Evolutionary conservation across 208 protist genomes (phyloP).

Genomic region (Trypanosoma brucei): DNA sequence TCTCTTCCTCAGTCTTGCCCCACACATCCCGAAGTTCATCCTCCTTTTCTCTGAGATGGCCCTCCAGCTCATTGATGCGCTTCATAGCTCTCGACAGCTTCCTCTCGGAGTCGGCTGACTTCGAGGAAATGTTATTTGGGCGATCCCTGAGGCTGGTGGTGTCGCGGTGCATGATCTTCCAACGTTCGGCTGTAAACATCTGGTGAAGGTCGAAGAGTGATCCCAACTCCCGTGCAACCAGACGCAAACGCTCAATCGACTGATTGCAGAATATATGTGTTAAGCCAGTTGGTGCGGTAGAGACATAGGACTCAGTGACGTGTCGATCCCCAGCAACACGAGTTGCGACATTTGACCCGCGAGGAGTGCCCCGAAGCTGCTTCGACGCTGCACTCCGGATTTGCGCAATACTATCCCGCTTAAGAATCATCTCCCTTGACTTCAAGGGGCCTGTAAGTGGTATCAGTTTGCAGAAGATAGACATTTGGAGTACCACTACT

Average conservation of each 20-base stretch:
- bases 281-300: not conserved
- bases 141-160: not conserved
- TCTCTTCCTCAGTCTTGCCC: not conserved
- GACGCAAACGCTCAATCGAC: constrained; percentile 6
- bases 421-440: constrained; percentile 2
- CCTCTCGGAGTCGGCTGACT: not conserved
- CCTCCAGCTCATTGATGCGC: constrained; percentile 10
- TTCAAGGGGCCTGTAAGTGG: not conserved
- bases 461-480: constrained; percentile 22
- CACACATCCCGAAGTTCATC: not conserved
- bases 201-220: constrained; percentile 17
- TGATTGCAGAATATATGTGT: constrained; percentile 11
- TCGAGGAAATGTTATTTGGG: not conserved
- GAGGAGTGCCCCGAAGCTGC: not conserved
- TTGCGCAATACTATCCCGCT: constrained; percentile 4
- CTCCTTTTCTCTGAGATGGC: constrained; percentile 8
- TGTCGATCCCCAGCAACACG: not conserved
- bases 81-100: constrained; percentile 1
- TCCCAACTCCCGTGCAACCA: constrained; percentile 14
- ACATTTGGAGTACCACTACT: constrained; percentile 10
- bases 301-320: not conserved
- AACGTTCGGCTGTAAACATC: constrained; percentile 1
- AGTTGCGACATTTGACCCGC: not conserved
- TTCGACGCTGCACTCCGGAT: constrained; percentile 11
- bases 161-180: not conserved